These are phyloP conservation scores for Pseudogymnoascus sp. DNA, from an alignment of 2,329 filamentous ascomycete genomes.

Conservation along the genomic window DNA sequence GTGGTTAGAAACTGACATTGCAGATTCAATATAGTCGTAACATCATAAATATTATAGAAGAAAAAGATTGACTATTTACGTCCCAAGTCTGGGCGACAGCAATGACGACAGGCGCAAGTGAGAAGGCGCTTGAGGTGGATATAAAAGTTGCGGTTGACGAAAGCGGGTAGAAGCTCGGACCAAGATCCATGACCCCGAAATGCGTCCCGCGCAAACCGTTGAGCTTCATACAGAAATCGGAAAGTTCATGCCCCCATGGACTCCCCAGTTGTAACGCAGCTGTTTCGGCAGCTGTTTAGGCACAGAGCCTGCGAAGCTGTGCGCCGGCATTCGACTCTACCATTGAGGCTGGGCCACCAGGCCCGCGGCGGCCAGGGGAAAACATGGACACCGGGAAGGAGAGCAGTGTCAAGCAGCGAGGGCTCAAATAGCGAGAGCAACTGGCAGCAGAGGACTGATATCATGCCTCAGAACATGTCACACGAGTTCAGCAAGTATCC, in stretches of 20 bases:
- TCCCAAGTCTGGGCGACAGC: neutral
- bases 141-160: conserved; percentile 13
- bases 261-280: conserved; percentile 64
- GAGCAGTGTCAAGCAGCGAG: conserved; percentile 16
- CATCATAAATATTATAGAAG: conserved; percentile 5
- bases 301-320: conserved; percentile 57
- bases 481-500: conserved; percentile 78
- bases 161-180: conserved; percentile 10
- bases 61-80: neutral
- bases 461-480: conserved; percentile 66
- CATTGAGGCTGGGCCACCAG: conserved; percentile 26
- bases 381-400: conserved; percentile 12
- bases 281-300: conserved; percentile 79
- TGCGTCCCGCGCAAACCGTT: conserved; percentile 7
- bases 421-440: conserved; percentile 49
- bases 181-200: neutral
- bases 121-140: conserved; percentile 11
- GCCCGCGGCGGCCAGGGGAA: conserved; percentile 32
- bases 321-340: conserved; percentile 28
- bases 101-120: conserved; percentile 9
- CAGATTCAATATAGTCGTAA: conserved; percentile 14
- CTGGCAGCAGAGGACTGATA: conserved; percentile 77
- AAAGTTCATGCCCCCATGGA: conserved; percentile 52
- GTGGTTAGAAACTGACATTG: conserved; percentile 53
- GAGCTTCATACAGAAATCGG: conserved; percentile 8